phyloP scores from a whole-genome alignment of 2,329 filamentous ascomycete genomes.

The Fusarium penzigii region DNA sequence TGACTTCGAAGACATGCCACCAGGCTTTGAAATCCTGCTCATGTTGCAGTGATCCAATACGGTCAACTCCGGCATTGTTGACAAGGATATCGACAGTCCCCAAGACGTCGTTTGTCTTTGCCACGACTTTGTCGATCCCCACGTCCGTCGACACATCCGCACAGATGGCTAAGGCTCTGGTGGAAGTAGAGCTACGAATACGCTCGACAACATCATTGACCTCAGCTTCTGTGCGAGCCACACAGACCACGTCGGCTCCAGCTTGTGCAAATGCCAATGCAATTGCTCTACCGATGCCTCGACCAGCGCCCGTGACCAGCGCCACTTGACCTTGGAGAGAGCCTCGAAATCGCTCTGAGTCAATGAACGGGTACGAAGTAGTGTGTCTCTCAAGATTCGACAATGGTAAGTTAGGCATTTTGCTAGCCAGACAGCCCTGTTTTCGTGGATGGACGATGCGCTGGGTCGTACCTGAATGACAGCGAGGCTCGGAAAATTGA shows the following conservation, averaged over 20 bases:
- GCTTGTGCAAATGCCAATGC: conserved; percentile 1
- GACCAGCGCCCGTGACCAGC: background rate
- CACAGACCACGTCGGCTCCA: conserved; percentile 1
- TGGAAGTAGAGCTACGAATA: background rate
- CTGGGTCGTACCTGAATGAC: too few relatives aligned
- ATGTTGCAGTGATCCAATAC: background rate
- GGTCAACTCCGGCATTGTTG: conserved; percentile 2
- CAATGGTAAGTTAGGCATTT: too few relatives aligned
- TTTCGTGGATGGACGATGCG: too few relatives aligned
- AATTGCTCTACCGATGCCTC: conserved; percentile 1
- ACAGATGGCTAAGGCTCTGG: background rate
- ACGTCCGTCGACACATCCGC: background rate
- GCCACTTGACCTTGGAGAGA: background rate
- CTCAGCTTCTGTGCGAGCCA: background rate
- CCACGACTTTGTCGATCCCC: background rate
- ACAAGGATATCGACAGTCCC: background rate
- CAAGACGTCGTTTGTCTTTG: background rate
- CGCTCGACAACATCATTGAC: background rate
- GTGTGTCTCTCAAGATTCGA: background rate
- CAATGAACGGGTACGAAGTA: background rate
- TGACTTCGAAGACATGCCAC: conserved; percentile 2
- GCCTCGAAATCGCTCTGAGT: background rate
- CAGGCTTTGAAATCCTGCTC: background rate
- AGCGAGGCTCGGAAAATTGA: too few relatives aligned
- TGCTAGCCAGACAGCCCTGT: too few relatives aligned